Conservation (phyloP, 768 basidiomycete species). For the Calvatia gigantea region DNA sequence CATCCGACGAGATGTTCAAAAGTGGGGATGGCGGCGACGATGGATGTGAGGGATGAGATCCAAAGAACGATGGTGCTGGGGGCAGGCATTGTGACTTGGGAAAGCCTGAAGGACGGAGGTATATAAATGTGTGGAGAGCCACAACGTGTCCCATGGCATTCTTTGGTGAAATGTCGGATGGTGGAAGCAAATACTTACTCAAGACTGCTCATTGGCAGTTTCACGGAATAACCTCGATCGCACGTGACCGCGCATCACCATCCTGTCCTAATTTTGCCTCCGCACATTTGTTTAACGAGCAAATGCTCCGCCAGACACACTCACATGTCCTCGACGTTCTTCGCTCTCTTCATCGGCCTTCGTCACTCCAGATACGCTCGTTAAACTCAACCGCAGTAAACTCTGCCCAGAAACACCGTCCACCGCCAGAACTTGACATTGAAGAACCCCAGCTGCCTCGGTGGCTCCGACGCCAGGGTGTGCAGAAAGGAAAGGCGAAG, state of each 20-base stretch:
- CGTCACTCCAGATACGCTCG: background rate
- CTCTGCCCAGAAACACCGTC: background rate
- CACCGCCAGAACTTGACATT: background rate
- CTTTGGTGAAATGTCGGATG: constrained; percentile 11
- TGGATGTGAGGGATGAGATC: constrained; percentile 15
- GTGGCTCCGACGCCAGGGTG: constrained; percentile 26
- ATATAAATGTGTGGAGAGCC: background rate
- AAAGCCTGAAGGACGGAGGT: no score
- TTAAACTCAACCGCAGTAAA: background rate
- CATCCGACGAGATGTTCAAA: constrained; percentile 37
- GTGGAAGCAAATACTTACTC: background rate
- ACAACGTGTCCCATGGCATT: background rate
- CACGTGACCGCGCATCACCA: constrained; percentile 1
- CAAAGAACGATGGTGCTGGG: constrained; percentile 21
- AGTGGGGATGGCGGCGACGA: constrained; percentile 35
- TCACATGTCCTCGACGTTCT: background rate
- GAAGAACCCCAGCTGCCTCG: constrained; percentile 21
- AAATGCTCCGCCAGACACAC: constrained; percentile 7
- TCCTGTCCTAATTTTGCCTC: background rate
- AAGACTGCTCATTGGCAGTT: background rate
- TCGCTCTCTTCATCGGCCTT: background rate
- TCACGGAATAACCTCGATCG: background rate
- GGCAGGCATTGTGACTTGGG: constrained; percentile 1
- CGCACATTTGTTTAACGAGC: background rate
- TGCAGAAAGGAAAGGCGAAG: constrained; percentile 11